Conservation (phyloP, 768 basidiomycete genomes). For the Trichaptum fuscoviolaceum region DNA sequence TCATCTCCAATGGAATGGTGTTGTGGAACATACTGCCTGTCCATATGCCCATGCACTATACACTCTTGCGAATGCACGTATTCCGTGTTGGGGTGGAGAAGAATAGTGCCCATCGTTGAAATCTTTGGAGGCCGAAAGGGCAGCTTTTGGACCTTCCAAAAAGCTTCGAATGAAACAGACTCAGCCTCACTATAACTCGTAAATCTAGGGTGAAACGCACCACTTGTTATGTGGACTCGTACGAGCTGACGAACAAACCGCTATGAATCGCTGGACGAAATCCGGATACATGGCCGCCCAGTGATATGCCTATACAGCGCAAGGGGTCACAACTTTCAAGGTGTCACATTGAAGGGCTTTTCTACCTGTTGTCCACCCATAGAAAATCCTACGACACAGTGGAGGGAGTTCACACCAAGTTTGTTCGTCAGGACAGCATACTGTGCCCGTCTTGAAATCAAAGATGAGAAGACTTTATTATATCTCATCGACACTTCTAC, state of each 20-base stretch:
- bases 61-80: constrained; percentile 17
- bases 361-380: constrained; percentile 54
- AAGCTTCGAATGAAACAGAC: constrained; percentile 7
- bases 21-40: constrained; percentile 8
- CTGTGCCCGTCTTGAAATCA: constrained; percentile 41
- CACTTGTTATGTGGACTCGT: constrained; percentile 16
- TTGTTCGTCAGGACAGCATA: constrained; percentile 45
- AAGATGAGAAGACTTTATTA: background rate
- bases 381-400: constrained; percentile 48
- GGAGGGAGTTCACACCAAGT: constrained; percentile 39
- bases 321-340: background rate
- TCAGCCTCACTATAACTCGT: background rate
- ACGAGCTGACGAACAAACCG: constrained; percentile 14
- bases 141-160: constrained; percentile 19
- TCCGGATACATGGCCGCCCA: constrained; percentile 15
- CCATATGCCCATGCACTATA: constrained; percentile 20
- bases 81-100: constrained; percentile 12
- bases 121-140: constrained; percentile 16
- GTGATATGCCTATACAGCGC: constrained; percentile 10
- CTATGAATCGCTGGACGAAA: constrained; percentile 13
- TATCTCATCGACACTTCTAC: constrained; percentile 4
- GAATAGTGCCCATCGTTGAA: constrained; percentile 19
- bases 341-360: background rate
- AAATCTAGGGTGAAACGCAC: background rate
- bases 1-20: background rate